Evolutionary conservation across 768 basidiomycete species (phyloP), one percentile per base, ranked within the genome.

Genomic region (Russula sp.): DNA sequence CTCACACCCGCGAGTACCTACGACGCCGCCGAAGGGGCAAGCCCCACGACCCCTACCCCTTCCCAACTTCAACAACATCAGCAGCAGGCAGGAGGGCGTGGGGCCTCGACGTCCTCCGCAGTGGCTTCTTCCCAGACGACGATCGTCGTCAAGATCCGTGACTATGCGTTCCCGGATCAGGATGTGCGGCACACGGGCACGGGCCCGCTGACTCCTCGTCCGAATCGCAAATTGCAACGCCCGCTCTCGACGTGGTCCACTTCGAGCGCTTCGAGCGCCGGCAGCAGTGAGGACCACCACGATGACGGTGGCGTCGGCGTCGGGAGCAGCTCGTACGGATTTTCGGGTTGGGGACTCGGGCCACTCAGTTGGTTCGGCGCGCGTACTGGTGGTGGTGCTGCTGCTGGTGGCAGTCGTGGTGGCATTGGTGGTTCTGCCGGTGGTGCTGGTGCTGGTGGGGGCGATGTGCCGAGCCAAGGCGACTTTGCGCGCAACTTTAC

Each of bases 401-500:
- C 60, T 51, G 32, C 64, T 42, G 50, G 66, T 49, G 7, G 35
- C n/a, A n/a, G n/a, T n/a, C n/a, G n/a, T 7, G 46, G 13, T 3
- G 14, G 10, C 45, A 6, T 13, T 13, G 20, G 25, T 46, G 22
- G 9, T 41, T 16, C 46, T 16, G 61, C 18, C 13, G 29, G 25
- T 11, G 29, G 67, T 58, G 51, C 65, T 61, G 11, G 60, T 51
- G 32, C 64, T 42, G 50, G 66, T 49, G 7, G 35, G n/a, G 29
- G 32, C 14, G 39, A 48, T 35, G 61, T 70, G 25, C 81, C 77
- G n/a, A 76, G 71, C 57, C 72, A 70, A 41, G 73, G 68, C 0
- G 81, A 83, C 64, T 71, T 83, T 58, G 75, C 74, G 43, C 73
- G 77, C 46, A 83, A 83, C 65, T 83, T 84, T 61, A 70, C 56